Evolutionary conservation across 371 early-diverging fungal genomes (phyloP).

Genomic region (Mitosporidium daphniae): DNA sequence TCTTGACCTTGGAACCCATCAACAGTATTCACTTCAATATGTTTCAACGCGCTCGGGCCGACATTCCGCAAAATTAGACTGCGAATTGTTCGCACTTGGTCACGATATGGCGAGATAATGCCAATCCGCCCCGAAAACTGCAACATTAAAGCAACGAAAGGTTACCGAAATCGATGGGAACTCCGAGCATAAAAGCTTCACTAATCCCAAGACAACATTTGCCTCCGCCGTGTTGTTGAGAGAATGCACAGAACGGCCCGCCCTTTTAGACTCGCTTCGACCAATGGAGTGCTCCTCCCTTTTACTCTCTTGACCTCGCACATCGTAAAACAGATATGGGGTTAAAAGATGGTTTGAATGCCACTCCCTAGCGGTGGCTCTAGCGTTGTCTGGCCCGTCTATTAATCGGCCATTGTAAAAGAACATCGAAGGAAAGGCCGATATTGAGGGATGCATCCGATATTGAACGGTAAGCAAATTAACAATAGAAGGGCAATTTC

Average conservation of each 20-base stretch:
- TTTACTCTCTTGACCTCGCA: constrained; percentile 20
- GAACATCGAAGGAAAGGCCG: constrained; percentile 27
- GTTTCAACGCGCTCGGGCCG: constrained; percentile 18
- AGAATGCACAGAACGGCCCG: constrained; percentile 10
- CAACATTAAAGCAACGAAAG: neutral
- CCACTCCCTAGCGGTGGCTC: constrained; percentile 25
- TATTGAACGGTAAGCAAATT: constrained; percentile 57
- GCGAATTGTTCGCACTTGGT: constrained; percentile 28
- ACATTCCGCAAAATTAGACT: constrained; percentile 18
- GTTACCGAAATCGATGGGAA: constrained; percentile 11
- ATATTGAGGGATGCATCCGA: constrained; percentile 78
- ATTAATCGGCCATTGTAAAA: constrained; percentile 35
- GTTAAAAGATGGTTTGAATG: constrained; percentile 16
- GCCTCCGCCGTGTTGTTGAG: constrained; percentile 41
- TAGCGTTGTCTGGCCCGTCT: constrained; percentile 30
- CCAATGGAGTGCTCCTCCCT: no score
- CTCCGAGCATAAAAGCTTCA: constrained; percentile 15
- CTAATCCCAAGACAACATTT: constrained; percentile 22
- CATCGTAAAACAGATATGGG: constrained; percentile 39
- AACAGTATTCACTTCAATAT: constrained; percentile 61
- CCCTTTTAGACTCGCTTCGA: no score
- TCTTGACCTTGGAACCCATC: constrained; percentile 98
- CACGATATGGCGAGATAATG: constrained; percentile 61
- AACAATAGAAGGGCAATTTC: constrained; percentile 16
- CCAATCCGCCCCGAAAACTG: constrained; percentile 33